These are phyloP conservation scores for Plasmodium relictum DNA, from an alignment of 169 alveolate genomes.

Conservation along the genomic window DNA sequence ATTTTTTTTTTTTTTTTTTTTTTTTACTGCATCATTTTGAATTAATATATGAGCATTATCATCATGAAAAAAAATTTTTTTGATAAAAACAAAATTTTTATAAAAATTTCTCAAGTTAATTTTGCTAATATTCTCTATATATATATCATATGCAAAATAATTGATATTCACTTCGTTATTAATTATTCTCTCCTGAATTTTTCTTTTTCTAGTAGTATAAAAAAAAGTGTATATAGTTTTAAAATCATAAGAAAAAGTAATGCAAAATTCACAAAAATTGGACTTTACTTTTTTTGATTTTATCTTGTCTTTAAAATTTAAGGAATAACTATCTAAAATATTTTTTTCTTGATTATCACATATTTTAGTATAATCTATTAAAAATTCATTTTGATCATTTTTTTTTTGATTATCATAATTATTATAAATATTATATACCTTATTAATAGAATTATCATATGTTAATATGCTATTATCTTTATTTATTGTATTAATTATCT, in stretches of 20 bases:
- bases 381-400: background rate
- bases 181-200: background rate
- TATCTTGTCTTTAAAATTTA: conserved; percentile 4
- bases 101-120: conserved; percentile 4
- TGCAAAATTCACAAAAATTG: conserved; percentile 37
- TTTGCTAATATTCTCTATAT: background rate
- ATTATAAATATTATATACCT: background rate
- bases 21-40: conserved; percentile 48
- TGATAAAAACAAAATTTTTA: conserved; percentile 30
- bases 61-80: conserved; percentile 35
- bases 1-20: background rate
- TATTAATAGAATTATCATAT: background rate
- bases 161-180: conserved; percentile 8
- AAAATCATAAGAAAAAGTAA: conserved; percentile 44
- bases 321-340: background rate
- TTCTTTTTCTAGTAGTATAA: conserved; percentile 34
- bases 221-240: conserved; percentile 35
- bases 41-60: conserved; percentile 13
- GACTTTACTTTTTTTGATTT: conserved; percentile 6
- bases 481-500: background rate
- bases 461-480: background rate
- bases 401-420: background rate
- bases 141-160: conserved; percentile 13
- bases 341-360: background rate
- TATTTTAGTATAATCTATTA: background rate